A percentile compares a stretch with the other conserved stretches of the same genome.
Evolutionary conservation across 148 eudicot genomes (phyloP).

Genomic region (Rhododendron ferrugineum): DNA sequence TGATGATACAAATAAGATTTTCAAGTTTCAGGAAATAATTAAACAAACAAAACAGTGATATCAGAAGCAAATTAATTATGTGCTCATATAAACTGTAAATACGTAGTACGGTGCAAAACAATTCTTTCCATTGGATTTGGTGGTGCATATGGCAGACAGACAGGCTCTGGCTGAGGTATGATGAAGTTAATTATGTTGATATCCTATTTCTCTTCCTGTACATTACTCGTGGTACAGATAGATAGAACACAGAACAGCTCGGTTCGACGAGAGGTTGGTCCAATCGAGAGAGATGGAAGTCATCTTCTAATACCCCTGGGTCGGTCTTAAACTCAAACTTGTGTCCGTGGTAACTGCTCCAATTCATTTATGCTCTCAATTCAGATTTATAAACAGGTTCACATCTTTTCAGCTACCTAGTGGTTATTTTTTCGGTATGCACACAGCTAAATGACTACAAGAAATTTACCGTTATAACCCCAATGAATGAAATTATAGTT

Average conservation of each 20-base stretch:
- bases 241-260: neutral
- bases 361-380: neutral
- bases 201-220: neutral
- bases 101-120: neutral
- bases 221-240: neutral
- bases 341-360: neutral
- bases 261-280: neutral
- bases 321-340: neutral
- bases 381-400: neutral
- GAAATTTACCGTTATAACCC: no score
- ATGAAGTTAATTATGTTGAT: neutral
- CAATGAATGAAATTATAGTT: neutral
- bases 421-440: no score
- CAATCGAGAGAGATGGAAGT: neutral
- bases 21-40: neutral
- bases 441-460: no score
- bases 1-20: conserved; percentile 12
- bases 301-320: neutral
- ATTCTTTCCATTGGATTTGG: neutral
- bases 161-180: neutral
- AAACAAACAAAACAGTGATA: neutral
- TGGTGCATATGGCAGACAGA: neutral
- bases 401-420: neutral
- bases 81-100: neutral
- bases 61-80: neutral